phyloP scores from a whole-genome alignment of 148 eudicot species.

The Rhododendron ferrugineum region DNA sequence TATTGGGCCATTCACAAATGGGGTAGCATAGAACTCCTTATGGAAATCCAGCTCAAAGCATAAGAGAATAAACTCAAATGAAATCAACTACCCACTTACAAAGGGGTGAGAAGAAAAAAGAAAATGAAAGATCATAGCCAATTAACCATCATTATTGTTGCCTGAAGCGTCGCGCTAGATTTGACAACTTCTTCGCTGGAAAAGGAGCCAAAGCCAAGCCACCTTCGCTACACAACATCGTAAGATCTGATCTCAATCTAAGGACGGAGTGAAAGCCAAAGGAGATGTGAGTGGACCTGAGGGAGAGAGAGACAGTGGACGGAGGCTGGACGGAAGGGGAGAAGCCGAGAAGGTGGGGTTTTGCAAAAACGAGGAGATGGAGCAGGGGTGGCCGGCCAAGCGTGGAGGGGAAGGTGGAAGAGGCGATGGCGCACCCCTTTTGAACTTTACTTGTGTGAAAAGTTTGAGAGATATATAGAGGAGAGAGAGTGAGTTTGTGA shows the following conservation, averaged over 20 bases:
- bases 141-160: not conserved
- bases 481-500: not conserved
- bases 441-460: not conserved
- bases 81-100: not conserved
- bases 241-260: not conserved
- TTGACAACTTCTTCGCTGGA: not conserved
- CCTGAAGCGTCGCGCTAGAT: not conserved
- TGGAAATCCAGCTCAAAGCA: not conserved
- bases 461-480: not conserved
- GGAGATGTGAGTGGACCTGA: not conserved
- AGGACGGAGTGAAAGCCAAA: not conserved
- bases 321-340: not conserved
- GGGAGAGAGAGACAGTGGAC: not conserved
- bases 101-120: not conserved
- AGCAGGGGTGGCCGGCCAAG: not conserved
- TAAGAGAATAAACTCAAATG: not conserved
- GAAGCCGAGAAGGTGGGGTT: too few relatives aligned
- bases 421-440: not conserved
- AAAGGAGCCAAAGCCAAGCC: not conserved
- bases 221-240: not conserved
- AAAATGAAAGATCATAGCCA: not conserved
- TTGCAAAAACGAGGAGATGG: not conserved
- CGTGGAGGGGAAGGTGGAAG: not conserved
- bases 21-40: not conserved
- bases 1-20: not conserved